These are phyloP conservation scores for Skeletonema potamos DNA, from an alignment of 108 stramenopile species.

Conservation along the genomic window DNA sequence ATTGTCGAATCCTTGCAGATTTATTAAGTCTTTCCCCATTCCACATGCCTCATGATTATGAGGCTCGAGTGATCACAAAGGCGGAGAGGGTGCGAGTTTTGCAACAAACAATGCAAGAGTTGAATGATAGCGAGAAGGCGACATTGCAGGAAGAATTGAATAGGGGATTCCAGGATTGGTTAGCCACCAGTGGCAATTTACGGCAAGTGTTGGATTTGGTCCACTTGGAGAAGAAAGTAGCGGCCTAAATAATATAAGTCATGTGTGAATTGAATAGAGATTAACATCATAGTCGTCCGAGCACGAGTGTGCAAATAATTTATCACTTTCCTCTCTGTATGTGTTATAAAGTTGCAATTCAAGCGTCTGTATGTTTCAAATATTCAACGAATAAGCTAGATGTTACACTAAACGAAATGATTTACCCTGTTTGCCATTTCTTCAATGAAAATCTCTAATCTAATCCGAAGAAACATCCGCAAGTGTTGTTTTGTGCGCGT, in stretches of 20 bases:
- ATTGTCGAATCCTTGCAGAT: slow-evolving; percentile 77
- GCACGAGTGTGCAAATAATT: neutral
- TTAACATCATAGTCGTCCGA: slow-evolving; percentile 1
- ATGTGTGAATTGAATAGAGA: neutral
- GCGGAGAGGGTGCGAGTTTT: slow-evolving; percentile 75
- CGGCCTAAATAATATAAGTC: neutral
- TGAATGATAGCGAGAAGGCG: slow-evolving; percentile 63
- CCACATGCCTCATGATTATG: slow-evolving; percentile 81
- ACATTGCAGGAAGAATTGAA: slow-evolving; percentile 82
- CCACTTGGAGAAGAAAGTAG: slow-evolving; percentile 63
- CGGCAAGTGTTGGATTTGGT: slow-evolving; percentile 92
- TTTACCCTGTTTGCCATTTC: neutral
- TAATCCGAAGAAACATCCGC: neutral
- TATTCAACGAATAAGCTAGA: slow-evolving; percentile 2
- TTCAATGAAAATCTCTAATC: neutral
- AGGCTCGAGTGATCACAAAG: slow-evolving; percentile 66
- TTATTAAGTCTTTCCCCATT: slow-evolving; percentile 83
- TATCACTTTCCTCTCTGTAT: neutral
- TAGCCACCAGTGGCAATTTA: slow-evolving; percentile 89
- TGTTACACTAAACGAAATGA: neutral
- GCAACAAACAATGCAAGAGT: slow-evolving; percentile 69
- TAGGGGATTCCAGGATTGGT: slow-evolving; percentile 87
- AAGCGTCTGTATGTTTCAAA: neutral
- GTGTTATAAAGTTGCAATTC: neutral
- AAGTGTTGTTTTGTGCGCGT: neutral